These are phyloP conservation scores for Pestalotiopsis sp. DNA, from an alignment of 2,329 filamentous ascomycete species.

Conservation along the genomic window DNA sequence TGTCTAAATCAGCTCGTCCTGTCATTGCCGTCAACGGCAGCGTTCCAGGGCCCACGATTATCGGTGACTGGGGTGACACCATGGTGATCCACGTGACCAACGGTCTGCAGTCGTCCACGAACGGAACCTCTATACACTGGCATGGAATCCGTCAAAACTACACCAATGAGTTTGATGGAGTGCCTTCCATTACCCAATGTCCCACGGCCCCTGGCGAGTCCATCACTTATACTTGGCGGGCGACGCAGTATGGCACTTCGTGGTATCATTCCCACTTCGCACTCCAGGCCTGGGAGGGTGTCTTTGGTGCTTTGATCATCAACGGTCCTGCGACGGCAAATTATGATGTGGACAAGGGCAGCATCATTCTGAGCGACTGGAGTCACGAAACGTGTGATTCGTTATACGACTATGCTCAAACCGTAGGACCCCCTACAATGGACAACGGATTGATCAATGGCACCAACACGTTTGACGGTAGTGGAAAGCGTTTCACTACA, in stretches of 20 bases:
- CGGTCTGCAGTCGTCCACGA: constrained; percentile 37
- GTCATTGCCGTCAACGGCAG: constrained; percentile 43
- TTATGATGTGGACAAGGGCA: constrained; percentile 66
- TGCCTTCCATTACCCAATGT: constrained; percentile 50
- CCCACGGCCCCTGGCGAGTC: constrained; percentile 51
- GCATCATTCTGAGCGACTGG: constrained; percentile 62
- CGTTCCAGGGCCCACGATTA: constrained; percentile 26
- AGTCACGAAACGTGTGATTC: constrained; percentile 46
- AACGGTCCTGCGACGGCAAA: constrained; percentile 59
- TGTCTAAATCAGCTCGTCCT: not conserved
- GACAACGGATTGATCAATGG: constrained; percentile 44
- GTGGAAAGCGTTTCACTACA: constrained; percentile 36
- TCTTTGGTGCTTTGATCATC: constrained; percentile 63
- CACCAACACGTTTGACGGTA: constrained; percentile 31
- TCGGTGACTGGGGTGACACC: constrained; percentile 48
- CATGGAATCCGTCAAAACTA: constrained; percentile 62
- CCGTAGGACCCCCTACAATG: constrained; percentile 36
- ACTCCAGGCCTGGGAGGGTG: constrained; percentile 51
- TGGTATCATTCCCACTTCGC: constrained; percentile 66
- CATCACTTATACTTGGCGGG: constrained; percentile 59
- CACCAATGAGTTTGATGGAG: constrained; percentile 59
- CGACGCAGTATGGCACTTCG: constrained; percentile 53
- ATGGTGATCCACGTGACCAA: constrained; percentile 54
- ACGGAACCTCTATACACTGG: constrained; percentile 66
- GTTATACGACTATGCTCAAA: constrained; percentile 30